Evolutionary conservation across 1,284 basidiomycete species (phyloP), one percentile per base, ranked within the genome.

Genomic region (Ceratorhiza oryzae-sativae): DNA sequence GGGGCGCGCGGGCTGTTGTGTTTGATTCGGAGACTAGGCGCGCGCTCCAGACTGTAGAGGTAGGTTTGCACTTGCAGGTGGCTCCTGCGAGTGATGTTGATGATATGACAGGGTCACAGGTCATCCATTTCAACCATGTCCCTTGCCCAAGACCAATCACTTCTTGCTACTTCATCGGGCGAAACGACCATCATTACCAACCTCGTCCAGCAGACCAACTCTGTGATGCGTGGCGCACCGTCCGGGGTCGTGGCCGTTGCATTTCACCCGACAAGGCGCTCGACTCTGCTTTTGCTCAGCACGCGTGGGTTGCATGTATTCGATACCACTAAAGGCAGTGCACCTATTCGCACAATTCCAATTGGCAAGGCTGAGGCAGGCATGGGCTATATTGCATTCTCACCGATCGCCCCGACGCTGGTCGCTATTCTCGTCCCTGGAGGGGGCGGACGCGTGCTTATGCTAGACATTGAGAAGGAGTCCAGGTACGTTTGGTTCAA

Each of bases 391-490:
- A 79, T 91, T 18, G 81, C 86, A 6, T 86, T 85, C 75, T 91
- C 90, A 73, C 88, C 90, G 4, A 91, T 90, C 78, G 91, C 89
- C 79, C 90, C 88, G 79, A 88, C 87, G 0, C 80, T 91, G 48
- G 81, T 89, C 15, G 87, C 87, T 9, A 83, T 84, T 42, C 85
- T 84, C 0, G 87, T 84, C 55, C 81, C 83, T n/a, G 81, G 80
- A 3, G 88, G 88, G 0, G 80, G 80, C 39, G 81, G 90, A 13
- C 82, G 79, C 3, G 81, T 91, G 8, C 79, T 91, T 56, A 90
- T 92, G 76, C 77, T 92, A 32, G 89, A 91, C 67, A 91, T 90
- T 78, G 90, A 91, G 74, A 88, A 87, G 60, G 71, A 72, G 39
- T 72, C 59, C n/a, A 61, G 51, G 51, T 72, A 32, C 13, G 61